phyloP scores from a whole-genome alignment of 1,284 basidiomycete species.

The Boletus semigastroideus region DNA sequence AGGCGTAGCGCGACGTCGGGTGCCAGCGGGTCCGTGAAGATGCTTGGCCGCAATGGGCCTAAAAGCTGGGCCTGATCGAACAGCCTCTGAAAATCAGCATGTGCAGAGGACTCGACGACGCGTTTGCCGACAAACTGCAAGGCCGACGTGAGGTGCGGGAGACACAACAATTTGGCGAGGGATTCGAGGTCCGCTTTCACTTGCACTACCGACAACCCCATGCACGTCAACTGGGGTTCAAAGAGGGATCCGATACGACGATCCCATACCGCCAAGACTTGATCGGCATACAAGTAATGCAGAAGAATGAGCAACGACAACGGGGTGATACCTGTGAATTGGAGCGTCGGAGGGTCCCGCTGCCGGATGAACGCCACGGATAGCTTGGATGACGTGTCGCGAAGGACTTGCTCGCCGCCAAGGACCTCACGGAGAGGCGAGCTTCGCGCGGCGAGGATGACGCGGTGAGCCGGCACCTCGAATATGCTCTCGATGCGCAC shows the following conservation, averaged over 20 bases:
- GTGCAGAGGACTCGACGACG: conserved; percentile 45
- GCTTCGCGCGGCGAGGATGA: conserved; percentile 66
- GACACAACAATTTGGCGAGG: conserved; percentile 54
- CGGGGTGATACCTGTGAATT: conserved; percentile 54
- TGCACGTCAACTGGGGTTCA: conserved; percentile 39
- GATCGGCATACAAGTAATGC: conserved; percentile 88
- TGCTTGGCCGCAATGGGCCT: conserved; percentile 10
- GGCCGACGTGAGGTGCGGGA: conserved; percentile 53
- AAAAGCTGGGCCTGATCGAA: conserved; percentile 38
- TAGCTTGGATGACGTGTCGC: conserved; percentile 35
- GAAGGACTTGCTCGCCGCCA: conserved; percentile 28
- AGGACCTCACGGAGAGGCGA: conserved; percentile 48
- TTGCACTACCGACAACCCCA: conserved; percentile 43
- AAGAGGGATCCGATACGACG: conserved; percentile 60
- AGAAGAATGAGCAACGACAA: conserved; percentile 77
- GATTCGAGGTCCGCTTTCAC: conserved; percentile 63
- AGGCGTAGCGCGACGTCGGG: conserved; percentile 80
- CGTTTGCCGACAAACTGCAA: conserved; percentile 57
- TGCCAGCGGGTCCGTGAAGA: conserved; percentile 30
- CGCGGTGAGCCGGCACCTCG: conserved; percentile 65
- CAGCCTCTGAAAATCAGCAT: conserved; percentile 48
- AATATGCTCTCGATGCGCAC: conserved; percentile 42
- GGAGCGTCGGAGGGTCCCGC: conserved; percentile 30
- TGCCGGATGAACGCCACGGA: conserved; percentile 29
- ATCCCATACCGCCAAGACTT: conserved; percentile 85